These are phyloP conservation scores for Fraxinus excelsior DNA, from an alignment of 257 asterid species.

Conservation along the genomic window DNA sequence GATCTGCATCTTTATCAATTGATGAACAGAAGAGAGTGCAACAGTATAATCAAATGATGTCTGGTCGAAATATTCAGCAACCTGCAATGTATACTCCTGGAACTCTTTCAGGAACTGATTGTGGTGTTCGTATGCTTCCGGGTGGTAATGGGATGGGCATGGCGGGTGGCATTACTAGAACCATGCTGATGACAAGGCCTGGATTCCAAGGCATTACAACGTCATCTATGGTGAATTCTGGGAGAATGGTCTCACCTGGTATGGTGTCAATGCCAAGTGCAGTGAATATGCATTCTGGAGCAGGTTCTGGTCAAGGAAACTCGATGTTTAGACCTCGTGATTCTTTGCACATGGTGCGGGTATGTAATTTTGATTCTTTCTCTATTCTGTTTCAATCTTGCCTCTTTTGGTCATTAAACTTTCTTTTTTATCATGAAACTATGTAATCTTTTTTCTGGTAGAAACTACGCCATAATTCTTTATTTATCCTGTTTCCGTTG, in stretches of 20 bases:
- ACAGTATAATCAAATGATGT: conserved; percentile 59
- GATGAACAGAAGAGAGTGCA: conserved; percentile 92
- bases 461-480: not conserved
- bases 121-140: conserved; percentile 66
- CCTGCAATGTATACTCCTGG: conserved; percentile 61
- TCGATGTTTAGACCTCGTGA: conserved; percentile 68
- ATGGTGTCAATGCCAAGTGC: conserved; percentile 41
- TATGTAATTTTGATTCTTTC: conserved; percentile 41
- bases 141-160: conserved; percentile 68
- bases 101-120: conserved; percentile 67
- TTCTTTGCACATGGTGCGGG: conserved; percentile 63
- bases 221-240: conserved; percentile 64
- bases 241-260: conserved; percentile 63
- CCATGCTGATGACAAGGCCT: conserved; percentile 69
- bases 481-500: not conserved
- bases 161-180: conserved; percentile 59
- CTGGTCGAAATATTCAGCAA: conserved; percentile 67
- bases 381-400: conserved; percentile 5
- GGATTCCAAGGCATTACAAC: conserved; percentile 72
- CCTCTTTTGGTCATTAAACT: conserved; percentile 16
- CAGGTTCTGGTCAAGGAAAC: conserved; percentile 70
- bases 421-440: not conserved
- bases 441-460: not conserved
- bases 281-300: conserved; percentile 66
- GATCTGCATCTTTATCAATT: conserved; percentile 61